These are phyloP conservation scores for Beverwykella pulmonaria DNA, from an alignment of 495 filamentous ascomycete species.

Conservation along the genomic window DNA sequence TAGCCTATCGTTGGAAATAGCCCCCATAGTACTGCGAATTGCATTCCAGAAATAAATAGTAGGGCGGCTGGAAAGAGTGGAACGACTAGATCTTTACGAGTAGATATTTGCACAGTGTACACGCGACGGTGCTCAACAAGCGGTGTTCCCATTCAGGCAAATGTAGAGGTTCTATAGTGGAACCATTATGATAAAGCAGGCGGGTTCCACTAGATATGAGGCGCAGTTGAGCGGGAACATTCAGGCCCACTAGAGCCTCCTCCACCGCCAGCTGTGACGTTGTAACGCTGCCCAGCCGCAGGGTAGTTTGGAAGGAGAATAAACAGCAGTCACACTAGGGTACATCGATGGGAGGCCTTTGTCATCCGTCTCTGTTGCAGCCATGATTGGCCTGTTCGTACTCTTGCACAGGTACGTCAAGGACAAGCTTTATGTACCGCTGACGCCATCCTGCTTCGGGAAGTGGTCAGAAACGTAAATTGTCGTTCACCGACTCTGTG, in stretches of 20 bases:
- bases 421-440: constrained; percentile 27
- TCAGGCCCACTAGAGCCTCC: constrained; percentile 13
- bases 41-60: background rate
- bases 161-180: no score
- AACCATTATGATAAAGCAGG: background rate
- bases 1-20: no score
- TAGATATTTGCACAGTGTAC: background rate
- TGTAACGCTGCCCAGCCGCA: background rate
- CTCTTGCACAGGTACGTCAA: constrained; percentile 7
- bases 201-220: background rate
- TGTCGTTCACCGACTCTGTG: constrained; percentile 33
- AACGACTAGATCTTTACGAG: no score
- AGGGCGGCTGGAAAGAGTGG: background rate
- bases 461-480: constrained; percentile 21
- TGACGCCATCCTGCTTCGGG: constrained; percentile 31
- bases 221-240: constrained; percentile 25
- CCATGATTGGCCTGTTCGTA: constrained; percentile 23
- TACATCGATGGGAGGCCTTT: constrained; percentile 5
- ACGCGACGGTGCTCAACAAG: background rate
- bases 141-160: background rate
- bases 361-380: background rate
- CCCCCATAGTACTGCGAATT: no score
- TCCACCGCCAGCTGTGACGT: constrained; percentile 17
- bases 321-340: constrained; percentile 18
- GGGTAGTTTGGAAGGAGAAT: constrained; percentile 11